Evolutionary conservation across 352 stramenopile genomes (phyloP), one percentile per base, ranked within the genome.

Genomic region (Pythium rishiriense): DNA sequence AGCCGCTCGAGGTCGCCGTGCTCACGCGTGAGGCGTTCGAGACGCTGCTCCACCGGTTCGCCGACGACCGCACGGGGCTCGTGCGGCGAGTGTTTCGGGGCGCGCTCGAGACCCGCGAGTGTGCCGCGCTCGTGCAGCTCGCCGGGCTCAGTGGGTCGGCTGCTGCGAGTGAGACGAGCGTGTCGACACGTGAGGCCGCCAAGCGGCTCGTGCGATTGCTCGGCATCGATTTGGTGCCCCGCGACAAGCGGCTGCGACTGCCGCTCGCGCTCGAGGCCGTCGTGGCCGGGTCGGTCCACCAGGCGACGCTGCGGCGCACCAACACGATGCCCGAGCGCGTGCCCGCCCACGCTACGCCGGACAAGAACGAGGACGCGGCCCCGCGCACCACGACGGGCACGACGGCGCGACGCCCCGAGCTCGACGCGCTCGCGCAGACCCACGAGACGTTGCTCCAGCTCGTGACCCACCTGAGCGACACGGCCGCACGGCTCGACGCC

Each of bases 1-100:
- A 67, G 59, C 11, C 61, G 68, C 43, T 73, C 48, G 68, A 78
- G 48, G 26, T 75, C 8, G 70, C 52, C 26, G 50, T 69, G 15
- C 48, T 78, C 2, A 8, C 26, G 6, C 54, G 68, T 1, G 14
- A 24, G 4, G 4, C 35, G 10, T 70, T 78, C 17, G 45, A 64
- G 8, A 55, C 65, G 24, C 62, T 73, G 14, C 33, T 75, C 17
- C 53, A 64, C 21, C 63, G 61, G 14, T 70, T 73, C 28, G 52
- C 58, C 15, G 51, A 54, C 4, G 63, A 78, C 12, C 52, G 59
- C n/a, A 28, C 61, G 15, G 43, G 67, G 19, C 47, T 78, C 9
- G 19, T 78, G 9, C 39, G 58, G 0, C 58, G 67, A 1, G 71
- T 78, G 12, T 45, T 75, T 25, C 55, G 52, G 8, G 22, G 35